Percentiles rank a stretch among this genome's conserved stretches.
phyloP scores from a whole-genome alignment of 495 filamentous ascomycete genomes.

The Podospora didyma region DNA sequence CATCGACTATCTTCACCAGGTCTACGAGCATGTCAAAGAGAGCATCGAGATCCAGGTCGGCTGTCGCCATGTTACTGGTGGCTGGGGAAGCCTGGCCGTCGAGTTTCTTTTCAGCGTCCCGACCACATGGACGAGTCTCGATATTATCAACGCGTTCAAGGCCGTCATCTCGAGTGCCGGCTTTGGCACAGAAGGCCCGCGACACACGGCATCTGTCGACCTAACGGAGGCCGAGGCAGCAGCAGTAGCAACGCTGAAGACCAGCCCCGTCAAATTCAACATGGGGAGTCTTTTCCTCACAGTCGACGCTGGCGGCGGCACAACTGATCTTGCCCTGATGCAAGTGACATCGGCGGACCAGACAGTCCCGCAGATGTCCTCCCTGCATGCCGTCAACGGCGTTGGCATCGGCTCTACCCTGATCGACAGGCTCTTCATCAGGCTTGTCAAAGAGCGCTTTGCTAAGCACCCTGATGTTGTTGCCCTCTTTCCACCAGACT shows the following conservation, averaged over 20 bases:
- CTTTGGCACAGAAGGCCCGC: conserved; percentile 39
- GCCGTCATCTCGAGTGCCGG: conserved; percentile 47
- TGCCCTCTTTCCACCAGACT: conserved; percentile 25
- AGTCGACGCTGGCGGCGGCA: conserved; percentile 36
- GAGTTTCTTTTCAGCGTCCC: conserved; percentile 67
- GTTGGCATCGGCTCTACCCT: conserved; percentile 35
- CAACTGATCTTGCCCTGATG: conserved; percentile 37
- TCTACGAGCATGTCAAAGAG: conserved; percentile 53
- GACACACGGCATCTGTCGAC: conserved; percentile 53
- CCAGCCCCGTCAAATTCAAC: conserved; percentile 25
- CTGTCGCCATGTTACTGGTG: conserved; percentile 28
- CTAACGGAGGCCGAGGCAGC: conserved; percentile 68
- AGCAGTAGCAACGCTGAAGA: conserved; percentile 47
- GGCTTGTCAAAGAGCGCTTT: conserved; percentile 26
- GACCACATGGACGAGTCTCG: conserved; percentile 60
- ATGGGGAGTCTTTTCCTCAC: conserved; percentile 31
- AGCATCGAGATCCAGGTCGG: conserved; percentile 39
- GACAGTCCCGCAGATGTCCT: conserved; percentile 28
- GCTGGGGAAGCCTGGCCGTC: conserved; percentile 47
- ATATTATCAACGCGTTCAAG: conserved; percentile 55
- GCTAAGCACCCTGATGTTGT: conserved; percentile 18
- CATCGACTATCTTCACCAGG: conserved; percentile 49
- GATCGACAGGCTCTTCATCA: conserved; percentile 33
- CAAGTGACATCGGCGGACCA: conserved; percentile 24
- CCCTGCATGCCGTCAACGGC: conserved; percentile 33